Conservation (phyloP, 495 filamentous ascomycete species). For the Hypomontagnella submonticulosa region DNA sequence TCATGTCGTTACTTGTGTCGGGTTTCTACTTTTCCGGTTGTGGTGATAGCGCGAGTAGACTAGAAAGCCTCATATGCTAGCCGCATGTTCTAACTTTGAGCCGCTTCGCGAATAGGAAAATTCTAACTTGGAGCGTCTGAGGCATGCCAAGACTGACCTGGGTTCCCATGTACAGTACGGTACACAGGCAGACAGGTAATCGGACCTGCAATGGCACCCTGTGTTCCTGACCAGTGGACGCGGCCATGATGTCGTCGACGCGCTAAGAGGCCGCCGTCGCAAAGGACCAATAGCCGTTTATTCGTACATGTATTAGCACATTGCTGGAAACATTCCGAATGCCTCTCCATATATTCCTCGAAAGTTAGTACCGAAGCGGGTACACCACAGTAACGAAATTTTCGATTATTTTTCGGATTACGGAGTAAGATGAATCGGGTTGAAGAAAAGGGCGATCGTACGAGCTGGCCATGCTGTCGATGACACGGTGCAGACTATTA, state of each 20-base stretch:
- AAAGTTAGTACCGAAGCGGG: too few relatives aligned
- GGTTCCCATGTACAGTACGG: slow-evolving; percentile 7
- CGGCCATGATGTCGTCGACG: slow-evolving; percentile 25
- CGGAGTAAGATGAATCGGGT: background rate
- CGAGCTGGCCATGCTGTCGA: too few relatives aligned
- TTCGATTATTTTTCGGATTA: background rate
- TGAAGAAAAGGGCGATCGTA: too few relatives aligned
- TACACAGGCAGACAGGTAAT: slow-evolving; percentile 9
- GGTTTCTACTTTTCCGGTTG: too few relatives aligned
- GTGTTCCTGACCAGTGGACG: slow-evolving; percentile 29
- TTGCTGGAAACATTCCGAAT: background rate
- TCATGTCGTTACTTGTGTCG: too few relatives aligned
- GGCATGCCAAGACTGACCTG: slow-evolving; percentile 35
- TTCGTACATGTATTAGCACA: slow-evolving; percentile 17
- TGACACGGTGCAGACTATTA: background rate
- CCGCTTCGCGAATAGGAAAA: slow-evolving; percentile 12
- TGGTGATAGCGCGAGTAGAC: too few relatives aligned
- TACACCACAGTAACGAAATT: background rate
- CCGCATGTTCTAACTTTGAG: background rate
- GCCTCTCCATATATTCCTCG: too few relatives aligned
- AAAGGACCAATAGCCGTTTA: slow-evolving; percentile 5
- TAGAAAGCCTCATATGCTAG: background rate
- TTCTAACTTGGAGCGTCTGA: slow-evolving; percentile 5
- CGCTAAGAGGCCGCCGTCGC: slow-evolving; percentile 15
- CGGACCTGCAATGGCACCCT: slow-evolving; percentile 31